Evolutionary conservation across 2,329 filamentous ascomycete genomes (phyloP).

Genomic region (Stachybotrys elegans): DNA sequence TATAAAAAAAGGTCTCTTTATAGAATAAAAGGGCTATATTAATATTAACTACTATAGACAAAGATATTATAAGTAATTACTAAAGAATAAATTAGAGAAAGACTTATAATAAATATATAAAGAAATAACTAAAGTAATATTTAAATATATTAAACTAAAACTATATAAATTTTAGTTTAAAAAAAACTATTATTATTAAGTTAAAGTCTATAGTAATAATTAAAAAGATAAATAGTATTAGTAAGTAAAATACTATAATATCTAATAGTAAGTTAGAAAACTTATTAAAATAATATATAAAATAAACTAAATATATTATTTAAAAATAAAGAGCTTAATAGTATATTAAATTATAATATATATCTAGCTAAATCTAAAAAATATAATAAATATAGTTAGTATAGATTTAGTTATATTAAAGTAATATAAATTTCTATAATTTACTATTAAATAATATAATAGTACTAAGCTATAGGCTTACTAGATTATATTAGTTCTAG

Average conservation of each 20-base stretch:
- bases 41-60: too few species aligned
- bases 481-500: neutral
- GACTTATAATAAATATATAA: too few species aligned
- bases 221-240: neutral
- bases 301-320: neutral
- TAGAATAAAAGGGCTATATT: too few species aligned
- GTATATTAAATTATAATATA: neutral
- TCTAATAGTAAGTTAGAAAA: neutral
- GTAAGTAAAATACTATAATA: neutral
- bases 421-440: neutral
- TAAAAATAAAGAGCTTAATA: neutral
- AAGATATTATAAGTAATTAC: too few species aligned
- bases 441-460: neutral
- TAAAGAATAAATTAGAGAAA: too few species aligned
- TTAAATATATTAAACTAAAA: neutral
- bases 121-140: slow-evolving; percentile 1
- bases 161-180: neutral
- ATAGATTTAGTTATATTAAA: neutral
- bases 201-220: too few species aligned
- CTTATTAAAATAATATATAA: neutral
- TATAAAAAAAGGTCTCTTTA: too few species aligned
- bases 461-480: neutral
- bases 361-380: neutral
- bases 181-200: neutral
- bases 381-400: neutral